Evolutionary conservation across 352 stramenopile genomes (phyloP).

Genomic region (Pythium graminicola): DNA sequence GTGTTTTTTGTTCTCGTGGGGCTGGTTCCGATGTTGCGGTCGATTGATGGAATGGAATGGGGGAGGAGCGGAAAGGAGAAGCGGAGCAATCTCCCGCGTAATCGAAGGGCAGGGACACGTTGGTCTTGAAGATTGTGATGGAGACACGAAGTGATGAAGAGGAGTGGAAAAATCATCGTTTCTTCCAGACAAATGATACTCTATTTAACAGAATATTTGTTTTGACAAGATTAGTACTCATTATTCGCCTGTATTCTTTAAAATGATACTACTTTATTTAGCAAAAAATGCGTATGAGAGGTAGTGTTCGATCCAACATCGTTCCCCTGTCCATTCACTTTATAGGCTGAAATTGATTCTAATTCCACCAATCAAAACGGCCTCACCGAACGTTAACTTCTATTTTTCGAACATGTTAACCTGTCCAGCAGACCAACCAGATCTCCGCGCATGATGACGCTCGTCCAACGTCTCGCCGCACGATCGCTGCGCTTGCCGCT

Average conservation of each 20-base stretch:
- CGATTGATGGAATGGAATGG: not conserved
- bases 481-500: not conserved
- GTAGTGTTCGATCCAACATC: too few relatives aligned
- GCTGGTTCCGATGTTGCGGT: not conserved
- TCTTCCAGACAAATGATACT: too few relatives aligned
- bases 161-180: too few relatives aligned
- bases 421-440: slow-evolving; percentile 10
- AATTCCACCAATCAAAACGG: not conserved
- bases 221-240: too few relatives aligned
- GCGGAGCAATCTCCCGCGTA: slow-evolving; percentile 13
- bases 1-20: slow-evolving; percentile 1
- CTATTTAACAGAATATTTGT: too few relatives aligned
- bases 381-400: not conserved
- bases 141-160: not conserved
- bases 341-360: not conserved
- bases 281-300: too few relatives aligned
- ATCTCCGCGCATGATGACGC: slow-evolving; percentile 4
- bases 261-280: too few relatives aligned
- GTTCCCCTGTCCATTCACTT: too few relatives aligned
- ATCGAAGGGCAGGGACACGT: not conserved
- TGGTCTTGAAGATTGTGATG: slow-evolving; percentile 1
- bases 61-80: not conserved
- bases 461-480: not conserved
- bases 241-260: too few relatives aligned
- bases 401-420: slow-evolving; percentile 2